A percentile compares a stretch with the other conserved stretches of the same genome.
phyloP scores from a whole-genome alignment of 257 asterid species.

The Solanum medicagineum region DNA sequence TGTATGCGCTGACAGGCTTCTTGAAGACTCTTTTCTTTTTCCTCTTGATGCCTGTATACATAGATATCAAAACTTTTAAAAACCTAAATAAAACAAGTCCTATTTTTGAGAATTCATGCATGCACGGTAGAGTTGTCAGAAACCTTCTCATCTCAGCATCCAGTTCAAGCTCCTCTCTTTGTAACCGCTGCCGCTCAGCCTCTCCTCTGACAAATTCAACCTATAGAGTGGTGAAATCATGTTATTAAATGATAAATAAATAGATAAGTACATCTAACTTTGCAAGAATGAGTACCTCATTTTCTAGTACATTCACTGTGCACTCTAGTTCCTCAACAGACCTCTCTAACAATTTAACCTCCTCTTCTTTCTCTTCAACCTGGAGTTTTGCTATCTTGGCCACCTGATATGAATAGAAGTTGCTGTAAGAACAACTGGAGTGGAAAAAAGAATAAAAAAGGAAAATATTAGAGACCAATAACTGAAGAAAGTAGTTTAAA shows the following conservation, averaged over 20 bases:
- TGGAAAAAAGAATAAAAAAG: neutral
- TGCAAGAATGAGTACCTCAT: slow-evolving; percentile 46
- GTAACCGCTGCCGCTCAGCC: slow-evolving; percentile 78
- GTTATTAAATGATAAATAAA: slow-evolving; percentile 9
- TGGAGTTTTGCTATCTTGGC: slow-evolving; percentile 39
- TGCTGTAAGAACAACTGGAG: slow-evolving; percentile 2
- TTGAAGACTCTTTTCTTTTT: slow-evolving; percentile 48
- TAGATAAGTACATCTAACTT: neutral
- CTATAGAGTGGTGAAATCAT: slow-evolving; percentile 22
- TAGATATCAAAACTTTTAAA: slow-evolving; percentile 4
- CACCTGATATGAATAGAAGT: slow-evolving; percentile 24
- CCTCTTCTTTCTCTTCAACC: slow-evolving; percentile 78
- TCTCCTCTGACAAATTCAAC: slow-evolving; percentile 78
- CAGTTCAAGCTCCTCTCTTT: slow-evolving; percentile 92
- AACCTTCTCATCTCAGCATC: slow-evolving; percentile 74
- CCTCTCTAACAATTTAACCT: slow-evolving; percentile 76
- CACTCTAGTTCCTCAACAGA: slow-evolving; percentile 85
- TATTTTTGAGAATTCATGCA: neutral
- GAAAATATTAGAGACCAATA: neutral
- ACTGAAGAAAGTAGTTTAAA: neutral
- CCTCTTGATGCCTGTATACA: slow-evolving; percentile 44
- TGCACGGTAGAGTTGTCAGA: neutral
- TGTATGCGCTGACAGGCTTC: slow-evolving; percentile 50
- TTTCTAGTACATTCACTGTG: slow-evolving; percentile 85
- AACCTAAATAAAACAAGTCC: neutral